phyloP scores from a whole-genome alignment of 1,139 yeast species.

The Protomyces lactucae-debilis region DNA sequence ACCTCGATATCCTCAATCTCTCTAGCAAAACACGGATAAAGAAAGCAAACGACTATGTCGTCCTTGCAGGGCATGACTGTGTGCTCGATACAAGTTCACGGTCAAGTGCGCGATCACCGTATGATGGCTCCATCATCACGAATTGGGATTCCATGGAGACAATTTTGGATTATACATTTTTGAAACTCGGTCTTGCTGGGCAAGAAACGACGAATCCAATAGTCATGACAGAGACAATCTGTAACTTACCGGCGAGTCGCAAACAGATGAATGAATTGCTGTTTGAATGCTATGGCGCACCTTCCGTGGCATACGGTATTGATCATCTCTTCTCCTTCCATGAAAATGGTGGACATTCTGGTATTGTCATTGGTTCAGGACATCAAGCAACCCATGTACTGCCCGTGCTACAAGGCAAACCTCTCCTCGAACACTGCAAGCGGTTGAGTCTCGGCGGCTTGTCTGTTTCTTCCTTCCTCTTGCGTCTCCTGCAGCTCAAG shows the following conservation, averaged over 20 bases:
- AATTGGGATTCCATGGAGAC: slow-evolving; percentile 86
- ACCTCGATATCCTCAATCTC: slow-evolving; percentile 62
- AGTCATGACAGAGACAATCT: slow-evolving; percentile 73
- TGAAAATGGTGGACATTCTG: slow-evolving; percentile 47
- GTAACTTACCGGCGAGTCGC: slow-evolving; percentile 65
- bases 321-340: slow-evolving; percentile 75
- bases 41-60: slow-evolving; percentile 56
- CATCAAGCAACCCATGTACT: slow-evolving; percentile 76
- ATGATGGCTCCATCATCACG: slow-evolving; percentile 77
- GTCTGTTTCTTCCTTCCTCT: slow-evolving; percentile 61
- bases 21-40: slow-evolving; percentile 76
- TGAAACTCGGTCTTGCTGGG: slow-evolving; percentile 66
- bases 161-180: slow-evolving; percentile 75
- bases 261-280: slow-evolving; percentile 66
- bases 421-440: slow-evolving; percentile 63
- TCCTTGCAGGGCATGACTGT: slow-evolving; percentile 79
- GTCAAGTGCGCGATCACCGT: slow-evolving; percentile 70
- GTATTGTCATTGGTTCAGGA: slow-evolving; percentile 76
- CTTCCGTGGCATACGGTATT: slow-evolving; percentile 71
- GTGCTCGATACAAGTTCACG: slow-evolving; percentile 64
- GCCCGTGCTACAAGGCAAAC: slow-evolving; percentile 61
- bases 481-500: slow-evolving; percentile 63
- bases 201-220: slow-evolving; percentile 69
- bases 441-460: slow-evolving; percentile 91
- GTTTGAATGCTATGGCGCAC: slow-evolving; percentile 74